phyloP scores from a whole-genome alignment of 805 yeast genomes.

The Maudiozyma turicensis region DNA sequence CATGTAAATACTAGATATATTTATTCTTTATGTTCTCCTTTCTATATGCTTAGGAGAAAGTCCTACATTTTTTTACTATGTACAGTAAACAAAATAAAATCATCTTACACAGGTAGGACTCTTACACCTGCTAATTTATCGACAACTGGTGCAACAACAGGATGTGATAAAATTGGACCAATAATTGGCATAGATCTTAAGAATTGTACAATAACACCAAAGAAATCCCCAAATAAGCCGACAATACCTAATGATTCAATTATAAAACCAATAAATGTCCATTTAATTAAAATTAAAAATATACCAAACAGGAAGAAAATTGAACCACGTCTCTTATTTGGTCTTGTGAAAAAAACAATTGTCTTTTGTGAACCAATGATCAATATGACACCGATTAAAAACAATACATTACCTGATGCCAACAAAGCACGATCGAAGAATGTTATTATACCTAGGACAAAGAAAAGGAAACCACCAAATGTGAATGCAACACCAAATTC shows the following conservation, averaged over 20 bases:
- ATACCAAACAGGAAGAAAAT: conserved; percentile 72
- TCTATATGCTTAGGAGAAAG: neutral
- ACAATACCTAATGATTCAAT: conserved; percentile 84
- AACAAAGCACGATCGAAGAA: conserved; percentile 82
- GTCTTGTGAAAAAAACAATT: conserved; percentile 72
- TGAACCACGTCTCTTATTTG: conserved; percentile 79
- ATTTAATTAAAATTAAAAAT: conserved; percentile 57
- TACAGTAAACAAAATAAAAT: neutral
- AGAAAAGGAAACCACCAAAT: conserved; percentile 68
- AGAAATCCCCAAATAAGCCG: conserved; percentile 86
- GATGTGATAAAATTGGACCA: conserved; percentile 77
- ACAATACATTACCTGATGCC: conserved; percentile 79
- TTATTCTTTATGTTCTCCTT: neutral
- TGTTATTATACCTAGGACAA: conserved; percentile 72
- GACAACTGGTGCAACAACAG: conserved; percentile 66
- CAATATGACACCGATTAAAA: conserved; percentile 70
- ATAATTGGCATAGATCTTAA: conserved; percentile 79
- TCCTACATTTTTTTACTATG: neutral
- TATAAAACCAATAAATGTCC: conserved; percentile 76
- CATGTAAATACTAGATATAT: neutral
- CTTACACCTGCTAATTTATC: conserved; percentile 59
- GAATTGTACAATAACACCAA: conserved; percentile 79
- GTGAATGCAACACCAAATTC: conserved; percentile 92
- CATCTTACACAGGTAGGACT: conserved; percentile 50
- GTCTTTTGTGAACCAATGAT: conserved; percentile 87